Evolutionary conservation across 139 green algal species (phyloP), one percentile per base, ranked within the genome.

Genomic region (Klebsormidium nitens): DNA sequence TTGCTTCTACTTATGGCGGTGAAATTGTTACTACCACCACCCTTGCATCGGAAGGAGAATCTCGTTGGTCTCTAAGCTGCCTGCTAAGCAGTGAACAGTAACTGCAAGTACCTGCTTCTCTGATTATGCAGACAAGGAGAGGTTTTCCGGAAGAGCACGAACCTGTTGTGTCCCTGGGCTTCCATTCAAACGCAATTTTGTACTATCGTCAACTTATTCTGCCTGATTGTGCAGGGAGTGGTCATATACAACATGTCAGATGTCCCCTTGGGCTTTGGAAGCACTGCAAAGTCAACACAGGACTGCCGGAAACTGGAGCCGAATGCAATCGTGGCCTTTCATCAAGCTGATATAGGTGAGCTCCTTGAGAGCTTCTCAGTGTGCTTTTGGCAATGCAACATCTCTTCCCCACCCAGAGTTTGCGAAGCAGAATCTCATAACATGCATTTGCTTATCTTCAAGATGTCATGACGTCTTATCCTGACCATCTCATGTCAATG

Each of bases 181-280:
- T 23, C 23, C 46, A n/a, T 23, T 55, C 46, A n/a, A 19, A n/a
- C 46, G 19, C 46, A n/a, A 19, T 55, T 23, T 55, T 23, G 19
- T 23, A n/a, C 46, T 55, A 19, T 55, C 46, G 19, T 23, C 23
- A 19, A n/a, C 46, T 55, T 23, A n/a, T 23, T 55, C 46, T 55
- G 19, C 23, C 46, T 55, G 19, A n/a, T 23, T 55, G 19, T 55
- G 19, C 77, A 76, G 56, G 81, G 81, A n/a, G 80, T 86, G n/a
- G 80, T 86, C 8, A 50, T 86, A 69, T 88, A 86, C 60, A 88
- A 74, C 56, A 96, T 96, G 91, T 80, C 84, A 4, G 92, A 98
- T 72, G 81, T 98, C 19, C 94, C 94, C 0, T 83, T 99, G 2
- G 94, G 94, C n/a, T 99, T 99, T 84, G 94, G 91, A 19, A 81